Evolutionary conservation across 257 asterid genomes (phyloP), one percentile per base, ranked within the genome.

Genomic region (Forsythia viridissima): DNA sequence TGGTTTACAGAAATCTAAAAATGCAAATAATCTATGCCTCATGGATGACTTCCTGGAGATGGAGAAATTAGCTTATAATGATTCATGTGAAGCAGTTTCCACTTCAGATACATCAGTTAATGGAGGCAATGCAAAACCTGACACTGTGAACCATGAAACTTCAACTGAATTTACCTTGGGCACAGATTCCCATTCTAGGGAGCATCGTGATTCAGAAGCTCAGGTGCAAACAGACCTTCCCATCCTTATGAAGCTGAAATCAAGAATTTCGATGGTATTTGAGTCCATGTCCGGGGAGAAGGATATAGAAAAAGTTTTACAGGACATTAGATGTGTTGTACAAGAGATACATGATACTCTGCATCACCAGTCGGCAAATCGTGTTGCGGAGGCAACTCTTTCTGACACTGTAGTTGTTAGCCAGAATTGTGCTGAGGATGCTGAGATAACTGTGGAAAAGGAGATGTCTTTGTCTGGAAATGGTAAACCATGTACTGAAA

Each of bases 1-100:
- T 57, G 85, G 91, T 86, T 91, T 91, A 8, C 89, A 75, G 61
- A 91, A 86, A 77, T 85, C 94, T 72, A 94, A 90, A 77, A 88
- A 73, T 82, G 75, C 97, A 41, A 92, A 81, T 78, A 89, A 88
- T 73, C 87, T 82, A 81, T 96, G 86, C 82, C 96, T 96, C 40
- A 96, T 96, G 99, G 99, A 96, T 84, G 99, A 96, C 81, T 96
- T 96, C 83, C 83, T 93, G 85, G 99, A 96, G 88, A 96, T 96
- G 98, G 99, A 96, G 90, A 96, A 94, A 86, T 85, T 96, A 75
- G 99, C 99, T 21, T 74, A 82, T 81, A 85, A 86, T 79, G 90
- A 77, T 79, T 79, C 93, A 24, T 85, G 82, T 78, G 89, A 82
- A 77, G 79, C 81, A 37, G 87, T 82, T 75, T 78, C 91, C 39